Base-by-base conservation (phyloP, 1,139 yeast species). In the Debaryomycetaceae sp. region DNA sequence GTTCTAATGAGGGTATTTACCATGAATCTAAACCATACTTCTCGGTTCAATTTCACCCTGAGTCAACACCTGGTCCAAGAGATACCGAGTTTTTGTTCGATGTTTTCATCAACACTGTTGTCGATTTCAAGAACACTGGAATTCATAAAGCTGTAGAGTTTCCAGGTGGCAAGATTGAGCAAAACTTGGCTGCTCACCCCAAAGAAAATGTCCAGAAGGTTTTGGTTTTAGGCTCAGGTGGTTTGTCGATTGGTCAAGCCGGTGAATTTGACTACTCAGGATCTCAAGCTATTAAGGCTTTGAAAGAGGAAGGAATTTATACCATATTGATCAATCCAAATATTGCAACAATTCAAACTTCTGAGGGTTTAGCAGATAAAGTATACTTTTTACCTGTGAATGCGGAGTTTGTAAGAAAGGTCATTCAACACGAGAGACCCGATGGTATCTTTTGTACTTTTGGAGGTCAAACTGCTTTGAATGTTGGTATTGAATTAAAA, bases 11-110 rank as follows among this genome's bases (percentile, higher is more conserved):
- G 73, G 99, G 99, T 82, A 89, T 94, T 52, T 91, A 88, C 73
- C 91, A 91, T 67, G 78, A 84, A 35, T 74, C 80, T 47, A 75
- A 86, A 63, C 98, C 99, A 36, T 85, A 76, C 63, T 94, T 94
- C 75, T 92, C 98, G n/a, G 98, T 92, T 37, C 99, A 94, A 75
- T 92, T 94, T 79, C 99, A 94, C 63, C 99, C 99, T 17, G 99
- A 94, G 73, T 88, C 98, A 28, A 88, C 97, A 41, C 98, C 98
- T 35, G 99, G 99, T 64, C 99, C 99, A 62, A 83, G 96, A 63
- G 99, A 94, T 64, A 92, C 99, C 41, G 98, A 94, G 67, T 94
- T 92, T 64, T 76, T 94, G 63, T 94, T 94, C 58, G 98, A 94
- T 59, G 91, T 87, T 30, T 94, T 94, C 67, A 85, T 94, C 59